These are phyloP conservation scores for Panaeolus cyanescens DNA, from an alignment of 768 basidiomycete genomes.

Conservation along the genomic window DNA sequence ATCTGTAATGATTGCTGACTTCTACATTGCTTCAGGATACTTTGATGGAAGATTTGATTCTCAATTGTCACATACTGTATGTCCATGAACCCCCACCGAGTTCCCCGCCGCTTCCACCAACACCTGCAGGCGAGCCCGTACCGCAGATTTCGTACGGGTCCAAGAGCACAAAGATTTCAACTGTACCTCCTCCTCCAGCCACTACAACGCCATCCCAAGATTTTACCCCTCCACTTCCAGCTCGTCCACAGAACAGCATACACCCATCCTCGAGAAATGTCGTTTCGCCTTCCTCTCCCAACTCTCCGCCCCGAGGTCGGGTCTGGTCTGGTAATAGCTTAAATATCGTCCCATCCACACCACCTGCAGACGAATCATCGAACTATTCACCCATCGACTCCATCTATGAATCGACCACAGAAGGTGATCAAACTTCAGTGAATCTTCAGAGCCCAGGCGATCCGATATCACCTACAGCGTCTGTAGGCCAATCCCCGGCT, in stretches of 20 bases:
- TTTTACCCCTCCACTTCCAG: conserved; percentile 71
- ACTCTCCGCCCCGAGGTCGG: not conserved
- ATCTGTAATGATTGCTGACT: not conserved
- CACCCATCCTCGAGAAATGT: conserved; percentile 72
- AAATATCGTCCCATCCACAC: not conserved
- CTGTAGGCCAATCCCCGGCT: not conserved
- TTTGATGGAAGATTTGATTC: conserved; percentile 87
- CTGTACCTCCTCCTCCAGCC: conserved; percentile 37
- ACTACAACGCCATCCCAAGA: conserved; percentile 49
- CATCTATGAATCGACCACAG: not conserved
- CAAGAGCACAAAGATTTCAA: conserved; percentile 65
- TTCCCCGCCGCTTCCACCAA: conserved; percentile 75
- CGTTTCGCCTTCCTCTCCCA: conserved; percentile 40
- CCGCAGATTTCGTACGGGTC: conserved; percentile 68
- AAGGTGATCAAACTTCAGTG: not conserved
- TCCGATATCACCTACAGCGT: not conserved
- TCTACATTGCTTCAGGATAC: conserved; percentile 33
- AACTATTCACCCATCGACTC: not conserved
- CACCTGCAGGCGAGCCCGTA: conserved; percentile 64
- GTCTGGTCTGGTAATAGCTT: not conserved
- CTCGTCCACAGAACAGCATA: conserved; percentile 71
- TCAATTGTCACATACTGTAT: conserved; percentile 66
- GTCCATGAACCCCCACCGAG: conserved; percentile 49
- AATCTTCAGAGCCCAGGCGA: not conserved
- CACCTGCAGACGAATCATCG: not conserved